Evolutionary conservation across 495 filamentous ascomycete species (phyloP), one percentile per base, ranked within the genome.

Genomic region (Clohesyomyces aquaticus): DNA sequence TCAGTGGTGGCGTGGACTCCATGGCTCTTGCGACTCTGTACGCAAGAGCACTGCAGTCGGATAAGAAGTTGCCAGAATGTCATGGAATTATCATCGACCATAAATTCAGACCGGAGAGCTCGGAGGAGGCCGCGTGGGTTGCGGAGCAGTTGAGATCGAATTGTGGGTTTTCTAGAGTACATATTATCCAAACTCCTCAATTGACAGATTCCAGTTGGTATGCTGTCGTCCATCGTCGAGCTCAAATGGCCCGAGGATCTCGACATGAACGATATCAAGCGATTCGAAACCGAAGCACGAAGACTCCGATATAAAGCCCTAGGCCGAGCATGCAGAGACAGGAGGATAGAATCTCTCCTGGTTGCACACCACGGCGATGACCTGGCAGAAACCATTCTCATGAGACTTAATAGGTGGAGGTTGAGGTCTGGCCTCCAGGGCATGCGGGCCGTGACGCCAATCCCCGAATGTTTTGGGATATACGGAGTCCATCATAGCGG

Each of bases 1-100:
- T 98, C 48, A 97, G 93, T 73, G 94, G 94, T 6, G 94, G 94
- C 16, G 89, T 94, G 14, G 94, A 98, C 70, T 98, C 94, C 3
- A 98, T 96, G 92, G 93, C 93, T 21, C 78, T 98, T 38, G 91
- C 91, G 43, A 82, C 77, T 59, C 81, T 98, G n/a, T 91, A 86
- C 64, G 73, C 55, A 41, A 66, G 61, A 29, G 38, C 58, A 22
- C 50, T 76, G 63, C 0, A 35, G 57, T 6, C 18, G 43, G 42
- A 56, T 12, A 32, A 42, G 10, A 16, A 1, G 14, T 42, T 65
- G 11, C 66, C 60, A 14, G 4, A 50, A 19, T 50, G 35, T 43
- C 51, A 59, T 51, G 63, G 32, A 2, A 82, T 94, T 65, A 81
- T 96, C 18, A 83, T 98, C 42, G 87, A 98, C 75, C 94, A 98